These are phyloP conservation scores for Eimeria brunetti DNA, from an alignment of 169 alveolate genomes.

Conservation along the genomic window DNA sequence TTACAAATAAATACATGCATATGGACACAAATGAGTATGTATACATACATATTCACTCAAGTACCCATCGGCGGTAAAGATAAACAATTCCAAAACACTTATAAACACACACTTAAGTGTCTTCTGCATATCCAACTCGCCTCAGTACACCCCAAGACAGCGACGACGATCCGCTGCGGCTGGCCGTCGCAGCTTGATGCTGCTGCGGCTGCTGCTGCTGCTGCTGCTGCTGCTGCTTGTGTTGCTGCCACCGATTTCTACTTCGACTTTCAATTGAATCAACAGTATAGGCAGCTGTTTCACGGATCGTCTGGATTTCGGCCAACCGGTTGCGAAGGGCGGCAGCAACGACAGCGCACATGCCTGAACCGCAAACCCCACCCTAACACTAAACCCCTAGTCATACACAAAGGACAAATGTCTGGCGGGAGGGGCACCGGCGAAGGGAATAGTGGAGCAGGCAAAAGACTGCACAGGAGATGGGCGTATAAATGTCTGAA, in stretches of 20 bases:
- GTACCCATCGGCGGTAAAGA: not conserved
- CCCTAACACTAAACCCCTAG: not conserved
- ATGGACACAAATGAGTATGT: no score
- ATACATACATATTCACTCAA: not conserved
- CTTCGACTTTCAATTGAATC: not conserved
- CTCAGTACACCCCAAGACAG: not conserved
- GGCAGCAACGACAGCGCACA: slow-evolving; percentile 70
- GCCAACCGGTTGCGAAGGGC: slow-evolving; percentile 23
- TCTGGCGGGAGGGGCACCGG: no score
- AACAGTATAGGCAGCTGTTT: not conserved
- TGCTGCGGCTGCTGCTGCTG: not conserved
- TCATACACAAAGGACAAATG: not conserved
- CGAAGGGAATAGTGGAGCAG: not conserved
- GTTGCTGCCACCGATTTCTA: not conserved
- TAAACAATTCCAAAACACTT: no score
- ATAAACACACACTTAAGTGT: no score
- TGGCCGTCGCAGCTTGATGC: not conserved
- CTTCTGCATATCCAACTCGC: no score
- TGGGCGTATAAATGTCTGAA: no score
- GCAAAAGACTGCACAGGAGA: no score
- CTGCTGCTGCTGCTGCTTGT: not conserved
- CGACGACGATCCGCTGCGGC: not conserved
- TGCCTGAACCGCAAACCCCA: not conserved
- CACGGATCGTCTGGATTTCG: not conserved
- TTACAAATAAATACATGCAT: not conserved